Evolutionary conservation across 805 yeast genomes (phyloP).

Genomic region (Kazachstania kunashirensis): DNA sequence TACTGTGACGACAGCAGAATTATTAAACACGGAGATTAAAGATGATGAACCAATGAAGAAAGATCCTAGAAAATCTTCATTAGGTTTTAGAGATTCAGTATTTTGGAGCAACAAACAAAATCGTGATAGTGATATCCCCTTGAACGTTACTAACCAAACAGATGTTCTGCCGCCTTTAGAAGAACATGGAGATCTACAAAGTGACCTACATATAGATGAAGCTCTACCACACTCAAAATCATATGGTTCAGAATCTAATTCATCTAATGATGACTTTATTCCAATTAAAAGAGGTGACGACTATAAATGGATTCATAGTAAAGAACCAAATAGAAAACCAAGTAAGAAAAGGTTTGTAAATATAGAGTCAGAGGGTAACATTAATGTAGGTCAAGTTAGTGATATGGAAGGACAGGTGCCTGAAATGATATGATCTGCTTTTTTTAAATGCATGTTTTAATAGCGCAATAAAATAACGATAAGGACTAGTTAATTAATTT

Average conservation of each 20-base stretch:
- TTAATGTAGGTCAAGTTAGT: conserved; percentile 26
- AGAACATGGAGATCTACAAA: conserved; percentile 4
- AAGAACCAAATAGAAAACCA: conserved; percentile 19
- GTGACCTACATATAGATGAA: neutral
- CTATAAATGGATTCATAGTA: conserved; percentile 25
- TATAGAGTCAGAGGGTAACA: conserved; percentile 29
- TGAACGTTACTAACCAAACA: neutral
- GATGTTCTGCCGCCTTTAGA: conserved; percentile 8
- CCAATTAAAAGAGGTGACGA: conserved; percentile 28
- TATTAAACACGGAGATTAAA: conserved; percentile 68
- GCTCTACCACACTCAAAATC: conserved; percentile 3
- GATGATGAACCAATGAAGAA: conserved; percentile 43
- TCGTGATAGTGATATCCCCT: neutral
- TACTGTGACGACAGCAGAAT: conserved; percentile 77
- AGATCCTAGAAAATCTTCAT: conserved; percentile 34
- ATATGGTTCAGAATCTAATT: conserved; percentile 11
- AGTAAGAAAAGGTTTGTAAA: conserved; percentile 32
- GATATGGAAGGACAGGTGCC: conserved; percentile 27
- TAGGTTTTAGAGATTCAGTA: conserved; percentile 35
- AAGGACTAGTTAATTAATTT: conserved; percentile 4
- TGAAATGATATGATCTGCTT: conserved; percentile 16
- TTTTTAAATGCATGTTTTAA: neutral
- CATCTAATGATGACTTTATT: conserved; percentile 26
- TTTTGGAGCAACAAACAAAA: conserved; percentile 19
- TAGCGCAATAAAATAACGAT: conserved; percentile 7